Conservation (phyloP, 345 rosid species). For the Rhodamnia rubescens region DNA sequence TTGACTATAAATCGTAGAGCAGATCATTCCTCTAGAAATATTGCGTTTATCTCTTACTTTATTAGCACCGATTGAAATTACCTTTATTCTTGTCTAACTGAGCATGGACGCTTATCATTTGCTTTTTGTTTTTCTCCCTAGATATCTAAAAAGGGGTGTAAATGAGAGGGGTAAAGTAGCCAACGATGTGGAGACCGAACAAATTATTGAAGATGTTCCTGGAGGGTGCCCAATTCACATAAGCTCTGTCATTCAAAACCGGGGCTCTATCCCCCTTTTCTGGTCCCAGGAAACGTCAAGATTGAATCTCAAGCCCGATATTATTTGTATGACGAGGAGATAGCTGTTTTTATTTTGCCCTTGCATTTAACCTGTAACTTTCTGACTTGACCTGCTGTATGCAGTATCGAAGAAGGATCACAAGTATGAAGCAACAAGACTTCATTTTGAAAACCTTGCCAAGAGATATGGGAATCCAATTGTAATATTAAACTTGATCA, state of each 20-base stretch:
- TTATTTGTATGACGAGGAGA: slow-evolving; percentile 48
- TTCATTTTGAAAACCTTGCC: slow-evolving; percentile 84
- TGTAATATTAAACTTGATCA: slow-evolving; percentile 73
- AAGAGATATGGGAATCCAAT: slow-evolving; percentile 91
- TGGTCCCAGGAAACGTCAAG: slow-evolving; percentile 98
- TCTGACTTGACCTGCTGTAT: slow-evolving; percentile 14
- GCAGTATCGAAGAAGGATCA: slow-evolving; percentile 78
- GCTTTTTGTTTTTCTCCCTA: slow-evolving; percentile 13
- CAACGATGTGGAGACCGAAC: slow-evolving; percentile 99
- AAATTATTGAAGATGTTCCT: slow-evolving; percentile 78
- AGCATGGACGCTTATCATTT: neutral
- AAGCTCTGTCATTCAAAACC: slow-evolving; percentile 87
- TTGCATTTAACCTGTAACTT: neutral
- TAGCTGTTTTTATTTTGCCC: neutral
- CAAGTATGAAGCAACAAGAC: slow-evolving; percentile 69
- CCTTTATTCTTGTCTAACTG: neutral
- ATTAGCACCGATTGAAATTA: neutral
- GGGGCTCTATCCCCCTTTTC: slow-evolving; percentile 95
- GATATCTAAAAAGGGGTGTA: slow-evolving; percentile 88
- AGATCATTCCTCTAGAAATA: neutral
- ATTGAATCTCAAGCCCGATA: slow-evolving; percentile 79
- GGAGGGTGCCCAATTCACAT: slow-evolving; percentile 48
- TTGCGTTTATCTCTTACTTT: neutral
- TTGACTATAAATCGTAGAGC: neutral
- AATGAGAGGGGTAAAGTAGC: slow-evolving; percentile 96